Evolutionary conservation across 73 alveolate species (phyloP), one percentile per base, ranked within the genome.

Genomic region (Paramecium biaurelia): DNA sequence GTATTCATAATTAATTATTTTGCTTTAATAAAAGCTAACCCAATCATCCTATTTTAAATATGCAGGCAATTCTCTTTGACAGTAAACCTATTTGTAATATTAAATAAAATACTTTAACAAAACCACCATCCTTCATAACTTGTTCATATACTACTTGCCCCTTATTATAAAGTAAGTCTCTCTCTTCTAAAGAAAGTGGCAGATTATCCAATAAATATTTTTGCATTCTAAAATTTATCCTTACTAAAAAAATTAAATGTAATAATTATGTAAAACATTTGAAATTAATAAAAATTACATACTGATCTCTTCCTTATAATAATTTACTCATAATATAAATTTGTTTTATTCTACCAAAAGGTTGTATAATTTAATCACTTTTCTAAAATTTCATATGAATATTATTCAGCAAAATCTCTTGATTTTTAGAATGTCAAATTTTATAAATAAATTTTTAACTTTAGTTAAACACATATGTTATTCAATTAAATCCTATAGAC

Each of bases 181-280:
- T 63, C 24, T 63, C 84, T 26, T 63, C 12, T 4, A 12, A 23
- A 63, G 84, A 30, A 1, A 63, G 84, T 28, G 84, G 84, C 49
- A 30, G 28, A 63, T 26, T 63, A 63, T 63, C 84, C 45, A 32
- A 26, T 32, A 63, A 63, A 26, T 63, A 63, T 63, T 63, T 63
- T 63, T 30, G 84, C 84, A 63, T 63, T 26, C 84, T 21, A 63
- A 63, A 63, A 63, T 63, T 63, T 63, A 63, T 63, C 84, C 84
- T 20, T 30, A 63, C 24, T 3, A 63, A 63, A 63, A 4, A 58
- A 30, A 21, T 63, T 63, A 26, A 63, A 63, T 63, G 23, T 53
- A 53, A 53, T 53, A 15, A 53, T 53, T n/a, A 53, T 15, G 18
- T 53, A 53, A 53, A 53, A 53, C 18, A 15, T 53, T 23, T 15